These are phyloP conservation scores for Globisporangium nodosum DNA, from an alignment of 352 stramenopile species.

Conservation along the genomic window DNA sequence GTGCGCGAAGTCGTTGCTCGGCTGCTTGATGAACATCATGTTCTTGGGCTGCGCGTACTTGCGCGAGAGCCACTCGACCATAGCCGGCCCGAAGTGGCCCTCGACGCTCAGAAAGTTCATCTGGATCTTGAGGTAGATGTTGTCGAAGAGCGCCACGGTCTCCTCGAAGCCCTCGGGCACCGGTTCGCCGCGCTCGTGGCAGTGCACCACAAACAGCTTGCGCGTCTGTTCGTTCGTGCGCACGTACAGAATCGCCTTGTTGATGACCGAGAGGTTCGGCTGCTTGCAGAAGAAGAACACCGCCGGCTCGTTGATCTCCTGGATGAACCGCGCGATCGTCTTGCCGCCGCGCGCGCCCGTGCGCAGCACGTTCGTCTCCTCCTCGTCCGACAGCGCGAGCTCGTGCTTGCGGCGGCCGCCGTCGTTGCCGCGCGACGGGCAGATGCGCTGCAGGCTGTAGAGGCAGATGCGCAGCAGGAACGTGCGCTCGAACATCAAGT, in stretches of 20 bases:
- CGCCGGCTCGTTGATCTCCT: slow-evolving; percentile 84
- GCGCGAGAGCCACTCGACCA: slow-evolving; percentile 90
- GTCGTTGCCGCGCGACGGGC: slow-evolving; percentile 47
- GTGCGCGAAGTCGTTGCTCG: slow-evolving; percentile 92
- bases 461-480: slow-evolving; percentile 81
- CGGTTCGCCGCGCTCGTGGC: slow-evolving; percentile 53
- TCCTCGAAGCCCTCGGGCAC: slow-evolving; percentile 74
- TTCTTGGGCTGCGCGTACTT: slow-evolving; percentile 91
- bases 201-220: slow-evolving; percentile 90
- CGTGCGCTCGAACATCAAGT: slow-evolving; percentile 87
- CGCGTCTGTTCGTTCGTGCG: slow-evolving; percentile 91
- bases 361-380: slow-evolving; percentile 51
- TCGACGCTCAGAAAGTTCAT: slow-evolving; percentile 91
- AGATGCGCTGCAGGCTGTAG: slow-evolving; percentile 73
- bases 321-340: slow-evolving; percentile 82
- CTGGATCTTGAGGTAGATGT: slow-evolving; percentile 95
- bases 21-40: slow-evolving; percentile 96
- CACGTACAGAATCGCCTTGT: slow-evolving; percentile 95
- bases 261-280: slow-evolving; percentile 90
- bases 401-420: slow-evolving; percentile 12
- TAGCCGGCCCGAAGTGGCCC: slow-evolving; percentile 76
- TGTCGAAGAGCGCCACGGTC: slow-evolving; percentile 88
- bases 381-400: slow-evolving; percentile 19
- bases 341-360: slow-evolving; percentile 78
- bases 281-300: slow-evolving; percentile 94